Base-by-base conservation (phyloP, 495 filamentous ascomycete species). In the Penicillium pulvis region DNA sequence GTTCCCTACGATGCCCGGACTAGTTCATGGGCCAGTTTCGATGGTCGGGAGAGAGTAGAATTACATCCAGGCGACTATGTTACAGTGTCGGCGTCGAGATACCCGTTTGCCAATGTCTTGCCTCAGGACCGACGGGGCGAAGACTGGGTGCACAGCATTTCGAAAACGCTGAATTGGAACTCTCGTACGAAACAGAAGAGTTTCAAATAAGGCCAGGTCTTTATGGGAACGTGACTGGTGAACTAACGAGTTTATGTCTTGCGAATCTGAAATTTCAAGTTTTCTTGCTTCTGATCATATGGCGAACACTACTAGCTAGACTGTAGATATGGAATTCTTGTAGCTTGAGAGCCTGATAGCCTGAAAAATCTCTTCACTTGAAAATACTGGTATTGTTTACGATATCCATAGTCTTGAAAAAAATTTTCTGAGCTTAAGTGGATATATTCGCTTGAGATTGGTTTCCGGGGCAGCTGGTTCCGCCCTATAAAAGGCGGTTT, bases 1-100 rank as follows among this genome's bases (percentile, higher is more conserved):
- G 95, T 98, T 30, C 94, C 94, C 0, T 97, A 96, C 67, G 88
- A 96, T 72, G 90, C 92, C 6, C 81, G 94, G 20, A 90, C 92
- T 14, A 87, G 85, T 59, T 92, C 88, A 48, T 98, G 95, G 95
- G 95, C 92, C 39, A 96, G 92, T 70, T 98, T 98, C 74, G 94
- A 98, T 70, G 94, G 94, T 10, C 85, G 91, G 67, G 90, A 96
- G 72, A 85, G 86, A 61, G 77, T 96, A 43, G 94, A 98, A 77
- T 75, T 98, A 55, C 75, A 79, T 44, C 91, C 92, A 0, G 94
- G 94, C 8, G 94, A 98, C 75, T 97, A 97, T 69, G 91, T 98
- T 28, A 98, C 93, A 0, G 91, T 98, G 46, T 92, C 90, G 48
- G 95, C 95, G 3, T 91, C 87, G 19, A 80, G 93, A 59, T 98